These are phyloP conservation scores for Ogataea dorogensis DNA, from an alignment of 805 yeast genomes.

Conservation along the genomic window DNA sequence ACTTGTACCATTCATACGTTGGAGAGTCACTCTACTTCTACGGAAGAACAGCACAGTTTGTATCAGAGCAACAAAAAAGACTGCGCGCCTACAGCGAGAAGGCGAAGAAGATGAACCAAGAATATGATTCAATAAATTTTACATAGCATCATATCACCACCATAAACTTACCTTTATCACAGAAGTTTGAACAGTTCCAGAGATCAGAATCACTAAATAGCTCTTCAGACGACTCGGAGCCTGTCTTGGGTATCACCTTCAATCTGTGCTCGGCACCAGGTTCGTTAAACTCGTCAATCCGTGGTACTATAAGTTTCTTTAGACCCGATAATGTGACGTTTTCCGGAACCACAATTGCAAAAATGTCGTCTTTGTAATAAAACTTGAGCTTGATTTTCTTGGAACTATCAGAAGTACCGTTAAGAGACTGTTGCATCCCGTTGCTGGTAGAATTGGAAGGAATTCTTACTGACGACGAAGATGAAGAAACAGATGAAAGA, in stretches of 20 bases:
- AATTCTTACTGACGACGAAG: conserved; percentile 20
- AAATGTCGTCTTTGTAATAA: conserved; percentile 77
- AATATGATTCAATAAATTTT: conserved; percentile 7
- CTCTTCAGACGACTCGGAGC: too few relatives aligned
- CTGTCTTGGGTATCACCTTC: conserved; percentile 32
- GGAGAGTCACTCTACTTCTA: conserved; percentile 7
- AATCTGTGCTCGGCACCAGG: conserved; percentile 23
- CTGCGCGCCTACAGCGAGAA: conserved; percentile 37
- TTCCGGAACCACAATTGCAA: conserved; percentile 50
- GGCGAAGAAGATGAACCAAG: conserved; percentile 21
- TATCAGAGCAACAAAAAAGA: conserved; percentile 27
- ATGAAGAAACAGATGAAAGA: conserved; percentile 22
- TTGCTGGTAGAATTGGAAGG: conserved; percentile 11
- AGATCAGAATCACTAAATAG: conserved; percentile 25
- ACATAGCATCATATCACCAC: conserved; percentile 24
- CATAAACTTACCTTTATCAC: conserved; percentile 35
- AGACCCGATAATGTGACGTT: conserved; percentile 25
- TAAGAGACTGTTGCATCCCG: conserved; percentile 2
- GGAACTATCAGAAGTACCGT: conserved; percentile 15
- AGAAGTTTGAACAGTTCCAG: conserved; percentile 28
- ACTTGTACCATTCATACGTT: conserved; percentile 13
- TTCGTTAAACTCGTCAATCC: conserved; percentile 32
- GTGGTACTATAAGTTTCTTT: conserved; percentile 28
- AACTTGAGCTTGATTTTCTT: conserved; percentile 64
- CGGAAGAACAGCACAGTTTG: too few relatives aligned